Percentiles rank a stretch among this genome's conserved stretches.
Evolutionary conservation across 2,329 filamentous ascomycete species (phyloP).

Genomic region (Botrytis galanthina): DNA sequence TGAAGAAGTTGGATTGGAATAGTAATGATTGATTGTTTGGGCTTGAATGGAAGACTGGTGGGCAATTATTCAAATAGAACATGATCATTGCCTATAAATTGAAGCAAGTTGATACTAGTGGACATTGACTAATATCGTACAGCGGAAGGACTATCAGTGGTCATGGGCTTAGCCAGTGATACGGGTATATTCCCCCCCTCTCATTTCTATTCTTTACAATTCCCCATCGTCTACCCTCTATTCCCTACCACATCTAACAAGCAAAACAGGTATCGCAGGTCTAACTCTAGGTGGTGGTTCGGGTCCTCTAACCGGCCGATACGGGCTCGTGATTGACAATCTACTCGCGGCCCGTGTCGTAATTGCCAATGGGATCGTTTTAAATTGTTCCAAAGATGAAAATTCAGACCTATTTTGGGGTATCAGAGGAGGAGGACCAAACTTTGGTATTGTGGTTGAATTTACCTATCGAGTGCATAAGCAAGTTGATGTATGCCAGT

Average conservation of each 20-base stretch:
- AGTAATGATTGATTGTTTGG: background rate
- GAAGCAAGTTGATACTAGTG: background rate
- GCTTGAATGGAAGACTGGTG: background rate
- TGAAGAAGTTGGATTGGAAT: background rate
- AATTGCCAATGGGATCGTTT: background rate
- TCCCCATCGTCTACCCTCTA: background rate
- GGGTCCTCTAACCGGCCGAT: background rate
- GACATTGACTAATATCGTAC: background rate
- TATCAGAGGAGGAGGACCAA: background rate
- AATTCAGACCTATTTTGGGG: background rate
- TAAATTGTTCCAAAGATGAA: background rate
- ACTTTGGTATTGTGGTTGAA: background rate
- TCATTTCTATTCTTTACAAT: background rate
- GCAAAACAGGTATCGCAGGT: background rate
- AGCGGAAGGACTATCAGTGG: background rate
- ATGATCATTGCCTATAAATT: background rate
- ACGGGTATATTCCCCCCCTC: background rate
- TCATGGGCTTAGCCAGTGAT: background rate
- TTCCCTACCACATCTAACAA: background rate
- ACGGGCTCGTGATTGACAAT: background rate
- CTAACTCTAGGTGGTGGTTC: background rate
- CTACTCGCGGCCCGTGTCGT: background rate
- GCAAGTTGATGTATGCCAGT: background rate
- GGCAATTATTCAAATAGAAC: background rate
- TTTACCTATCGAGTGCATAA: background rate